Percentiles rank a stretch among this genome's conserved stretches.
phyloP scores from a whole-genome alignment of 257 asterid genomes.

The Cinchona pubescens region DNA sequence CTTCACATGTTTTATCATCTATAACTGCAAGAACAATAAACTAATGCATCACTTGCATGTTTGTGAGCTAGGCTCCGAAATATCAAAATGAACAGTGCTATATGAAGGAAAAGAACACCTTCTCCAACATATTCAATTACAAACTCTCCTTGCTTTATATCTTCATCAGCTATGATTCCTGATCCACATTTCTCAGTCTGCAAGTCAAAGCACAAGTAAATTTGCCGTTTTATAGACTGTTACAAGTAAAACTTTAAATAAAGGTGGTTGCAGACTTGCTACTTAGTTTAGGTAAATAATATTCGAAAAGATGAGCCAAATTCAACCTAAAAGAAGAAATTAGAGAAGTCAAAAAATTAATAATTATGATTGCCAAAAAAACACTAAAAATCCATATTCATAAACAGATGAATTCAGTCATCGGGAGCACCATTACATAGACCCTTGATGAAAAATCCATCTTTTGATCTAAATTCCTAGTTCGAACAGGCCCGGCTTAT shows the following conservation, averaged over 20 bases:
- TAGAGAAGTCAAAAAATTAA: neutral
- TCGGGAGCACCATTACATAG: neutral
- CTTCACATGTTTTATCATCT: slow-evolving; percentile 95
- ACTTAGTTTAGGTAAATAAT: neutral
- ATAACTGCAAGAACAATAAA: slow-evolving; percentile 57
- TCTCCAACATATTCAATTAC: slow-evolving; percentile 97
- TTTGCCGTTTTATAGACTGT: slow-evolving; percentile 1
- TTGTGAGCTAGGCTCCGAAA: no score
- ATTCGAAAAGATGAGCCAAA: neutral
- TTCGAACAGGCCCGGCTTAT: neutral
- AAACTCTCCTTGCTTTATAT: slow-evolving; percentile 78
- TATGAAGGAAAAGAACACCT: slow-evolving; percentile 44
- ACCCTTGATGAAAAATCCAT: neutral
- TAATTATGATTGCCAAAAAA: neutral
- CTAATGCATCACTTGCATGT: neutral
- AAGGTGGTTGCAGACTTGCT: neutral
- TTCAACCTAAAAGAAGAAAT: neutral
- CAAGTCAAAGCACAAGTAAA: slow-evolving; percentile 21
- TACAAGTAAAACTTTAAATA: slow-evolving; percentile 2
- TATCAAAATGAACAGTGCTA: slow-evolving; percentile 1
- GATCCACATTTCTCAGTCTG: slow-evolving; percentile 99
- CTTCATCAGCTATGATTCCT: slow-evolving; percentile 92
- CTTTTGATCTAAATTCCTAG: neutral
- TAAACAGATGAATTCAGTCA: neutral
- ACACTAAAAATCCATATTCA: neutral